Conservation (phyloP, 2,329 filamentous ascomycete species). For the Xylaria hypoxylon region DNA sequence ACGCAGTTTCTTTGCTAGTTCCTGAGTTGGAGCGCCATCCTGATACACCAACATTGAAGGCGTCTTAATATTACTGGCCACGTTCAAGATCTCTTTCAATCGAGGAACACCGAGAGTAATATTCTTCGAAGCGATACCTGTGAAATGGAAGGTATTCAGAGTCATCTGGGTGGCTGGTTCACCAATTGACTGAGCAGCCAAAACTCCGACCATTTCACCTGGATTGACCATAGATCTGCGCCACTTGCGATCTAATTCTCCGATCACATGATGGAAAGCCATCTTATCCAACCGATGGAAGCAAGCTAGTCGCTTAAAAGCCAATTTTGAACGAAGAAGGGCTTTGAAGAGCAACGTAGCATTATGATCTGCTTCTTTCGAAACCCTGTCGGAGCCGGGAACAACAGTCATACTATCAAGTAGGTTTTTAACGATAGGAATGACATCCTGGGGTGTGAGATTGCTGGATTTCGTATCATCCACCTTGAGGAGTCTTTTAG, state of each 20-base stretch:
- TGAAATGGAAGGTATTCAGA: conserved; percentile 99
- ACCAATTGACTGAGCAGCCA: conserved; percentile 98
- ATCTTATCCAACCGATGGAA: conserved; percentile 88
- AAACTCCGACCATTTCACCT: conserved; percentile 98
- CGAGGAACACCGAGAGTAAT: conserved; percentile 98
- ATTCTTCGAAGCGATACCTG: conserved; percentile 99
- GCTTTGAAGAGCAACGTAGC: conserved; percentile 94
- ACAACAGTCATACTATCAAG: conserved; percentile 85
- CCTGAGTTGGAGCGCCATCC: conserved; percentile 74
- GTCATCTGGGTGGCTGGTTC: conserved; percentile 99
- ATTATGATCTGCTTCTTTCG: conserved; percentile 85
- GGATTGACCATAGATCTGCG: conserved; percentile 86
- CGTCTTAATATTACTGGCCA: conserved; percentile 98
- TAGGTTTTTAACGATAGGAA: conserved; percentile 80
- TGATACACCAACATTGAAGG: conserved; percentile 96
- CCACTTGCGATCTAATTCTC: conserved; percentile 91
- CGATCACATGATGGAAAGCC: conserved; percentile 91
- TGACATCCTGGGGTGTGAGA: conserved; percentile 86
- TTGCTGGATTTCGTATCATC: conserved; percentile 88
- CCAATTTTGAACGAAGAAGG: conserved; percentile 85
- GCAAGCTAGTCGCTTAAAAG: conserved; percentile 92
- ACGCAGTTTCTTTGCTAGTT: conserved; percentile 85
- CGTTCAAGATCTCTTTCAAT: conserved; percentile 99
- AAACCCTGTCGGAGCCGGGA: conserved; percentile 84
- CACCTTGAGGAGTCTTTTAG: conserved; percentile 90